Conservation (phyloP, 2,329 filamentous ascomycete species). For the Paraconiothyrium sp. region DNA sequence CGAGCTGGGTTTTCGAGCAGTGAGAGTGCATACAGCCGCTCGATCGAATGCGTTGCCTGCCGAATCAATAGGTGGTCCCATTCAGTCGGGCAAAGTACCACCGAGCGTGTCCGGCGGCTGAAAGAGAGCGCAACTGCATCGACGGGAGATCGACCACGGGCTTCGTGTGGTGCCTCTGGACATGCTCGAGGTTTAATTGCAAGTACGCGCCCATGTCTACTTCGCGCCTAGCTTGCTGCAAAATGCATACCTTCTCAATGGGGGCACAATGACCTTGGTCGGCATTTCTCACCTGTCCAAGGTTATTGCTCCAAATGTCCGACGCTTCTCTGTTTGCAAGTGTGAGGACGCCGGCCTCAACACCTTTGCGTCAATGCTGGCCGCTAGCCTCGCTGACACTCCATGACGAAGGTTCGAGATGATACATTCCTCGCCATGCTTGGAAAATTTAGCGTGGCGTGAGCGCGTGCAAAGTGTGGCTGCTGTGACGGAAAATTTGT, state of each 20-base stretch:
- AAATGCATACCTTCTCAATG: neutral
- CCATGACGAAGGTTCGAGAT: neutral
- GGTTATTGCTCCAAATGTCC: conserved; percentile 14
- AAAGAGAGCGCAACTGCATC: conserved; percentile 17
- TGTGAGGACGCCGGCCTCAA: neutral
- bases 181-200: conserved; percentile 3
- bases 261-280: conserved; percentile 14
- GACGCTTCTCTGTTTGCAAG: neutral
- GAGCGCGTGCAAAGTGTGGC: neutral
- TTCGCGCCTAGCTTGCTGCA: conserved; percentile 3
- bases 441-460: neutral
- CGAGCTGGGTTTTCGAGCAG: neutral
- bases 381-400: neutral
- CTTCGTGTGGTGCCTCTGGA: neutral
- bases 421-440: neutral
- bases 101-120: conserved; percentile 28
- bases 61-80: conserved; percentile 18
- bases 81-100: conserved; percentile 1
- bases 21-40: neutral
- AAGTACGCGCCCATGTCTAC: neutral
- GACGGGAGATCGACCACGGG: conserved; percentile 32
- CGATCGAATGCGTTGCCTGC: conserved; percentile 18
- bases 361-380: neutral
- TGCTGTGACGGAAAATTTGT: neutral
- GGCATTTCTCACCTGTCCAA: neutral